Evolutionary conservation across 164 flowering plant species (phyloP).

Genomic region (Hamamelis virginiana): DNA sequence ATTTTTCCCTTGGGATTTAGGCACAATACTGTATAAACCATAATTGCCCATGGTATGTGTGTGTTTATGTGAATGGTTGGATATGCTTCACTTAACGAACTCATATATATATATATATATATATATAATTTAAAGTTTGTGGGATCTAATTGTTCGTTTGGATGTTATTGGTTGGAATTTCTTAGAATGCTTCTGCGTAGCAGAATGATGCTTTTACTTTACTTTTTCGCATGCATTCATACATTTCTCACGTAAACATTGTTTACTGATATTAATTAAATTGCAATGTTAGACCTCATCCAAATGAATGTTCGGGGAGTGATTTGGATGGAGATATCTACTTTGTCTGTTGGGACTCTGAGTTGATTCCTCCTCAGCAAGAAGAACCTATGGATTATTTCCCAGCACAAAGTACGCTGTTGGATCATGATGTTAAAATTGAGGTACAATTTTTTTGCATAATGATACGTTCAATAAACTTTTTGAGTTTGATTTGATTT

Average conservation of each 20-base stretch:
- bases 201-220: background rate
- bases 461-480: background rate
- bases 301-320: constrained; percentile 96
- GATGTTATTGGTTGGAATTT: background rate
- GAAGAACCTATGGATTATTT: constrained; percentile 68
- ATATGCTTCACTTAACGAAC: too few relatives aligned
- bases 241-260: background rate
- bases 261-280: background rate
- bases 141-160: background rate
- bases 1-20: too few relatives aligned
- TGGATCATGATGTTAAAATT: constrained; percentile 70
- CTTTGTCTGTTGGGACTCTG: constrained; percentile 80
- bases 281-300: constrained; percentile 64
- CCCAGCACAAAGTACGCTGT: constrained; percentile 34
- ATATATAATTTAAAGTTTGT: background rate
- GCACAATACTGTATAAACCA: too few relatives aligned
- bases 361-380: constrained; percentile 67
- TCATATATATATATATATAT: too few relatives aligned
- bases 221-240: background rate
- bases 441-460: constrained; percentile 23
- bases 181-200: too few relatives aligned
- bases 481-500: background rate
- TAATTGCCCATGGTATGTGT: too few relatives aligned
- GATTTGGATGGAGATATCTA: constrained; percentile 91
- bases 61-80: too few relatives aligned